These are phyloP conservation scores for Parascedosporium putredinis DNA, from an alignment of 2,329 filamentous ascomycete genomes.

Conservation along the genomic window DNA sequence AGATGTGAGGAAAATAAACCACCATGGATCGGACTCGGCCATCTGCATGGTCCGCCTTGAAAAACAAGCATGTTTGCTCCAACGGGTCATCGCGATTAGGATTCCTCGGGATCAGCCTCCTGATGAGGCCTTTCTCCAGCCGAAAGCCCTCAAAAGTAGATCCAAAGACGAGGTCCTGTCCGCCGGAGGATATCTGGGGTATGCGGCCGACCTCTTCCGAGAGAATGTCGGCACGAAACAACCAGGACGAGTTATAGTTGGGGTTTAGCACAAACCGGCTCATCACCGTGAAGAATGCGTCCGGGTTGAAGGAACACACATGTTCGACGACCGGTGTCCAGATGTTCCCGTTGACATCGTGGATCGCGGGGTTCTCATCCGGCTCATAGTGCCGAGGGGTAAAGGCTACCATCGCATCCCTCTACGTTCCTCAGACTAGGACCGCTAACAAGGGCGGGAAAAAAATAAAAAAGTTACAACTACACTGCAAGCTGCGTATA, in stretches of 20 bases:
- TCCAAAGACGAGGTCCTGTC: slow-evolving; percentile 31
- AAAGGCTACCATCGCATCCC: not conserved
- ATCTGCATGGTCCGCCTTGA: slow-evolving; percentile 19
- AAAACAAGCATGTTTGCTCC: slow-evolving; percentile 71
- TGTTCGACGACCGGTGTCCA: slow-evolving; percentile 49
- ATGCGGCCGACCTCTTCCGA: slow-evolving; percentile 13
- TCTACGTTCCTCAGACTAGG: too few relatives aligned
- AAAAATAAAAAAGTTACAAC: too few relatives aligned
- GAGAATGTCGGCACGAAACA: slow-evolving; percentile 69
- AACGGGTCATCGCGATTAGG: slow-evolving; percentile 62
- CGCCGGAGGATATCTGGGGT: not conserved
- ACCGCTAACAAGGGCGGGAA: too few relatives aligned
- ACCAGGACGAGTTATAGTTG: slow-evolving; percentile 66
- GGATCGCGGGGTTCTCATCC: slow-evolving; percentile 13
- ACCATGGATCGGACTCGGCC: slow-evolving; percentile 32
- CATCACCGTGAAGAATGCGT: slow-evolving; percentile 57
- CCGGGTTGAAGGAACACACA: slow-evolving; percentile 50
- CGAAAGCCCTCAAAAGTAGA: slow-evolving; percentile 30
- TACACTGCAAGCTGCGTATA: too few relatives aligned
- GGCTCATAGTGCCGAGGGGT: not conserved
- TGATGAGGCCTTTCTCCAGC: slow-evolving; percentile 40
- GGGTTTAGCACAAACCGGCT: slow-evolving; percentile 67
- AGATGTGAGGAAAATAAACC: slow-evolving; percentile 67
- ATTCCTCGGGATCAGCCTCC: slow-evolving; percentile 75
- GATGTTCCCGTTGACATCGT: slow-evolving; percentile 22